These are phyloP conservation scores for Rosa lucieae DNA, from an alignment of 306 rosid species.

Conservation along the genomic window DNA sequence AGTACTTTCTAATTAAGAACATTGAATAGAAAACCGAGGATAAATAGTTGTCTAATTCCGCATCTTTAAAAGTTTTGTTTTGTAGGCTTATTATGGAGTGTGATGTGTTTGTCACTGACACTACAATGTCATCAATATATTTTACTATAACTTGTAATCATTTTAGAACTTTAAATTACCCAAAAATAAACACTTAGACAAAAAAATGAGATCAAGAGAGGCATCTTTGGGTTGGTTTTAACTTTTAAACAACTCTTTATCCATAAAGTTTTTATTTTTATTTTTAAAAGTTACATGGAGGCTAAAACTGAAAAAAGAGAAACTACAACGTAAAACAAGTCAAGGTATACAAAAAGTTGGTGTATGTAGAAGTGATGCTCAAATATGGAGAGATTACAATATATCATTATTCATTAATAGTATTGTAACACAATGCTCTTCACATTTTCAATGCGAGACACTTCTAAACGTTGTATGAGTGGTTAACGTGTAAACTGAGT, in stretches of 20 bases:
- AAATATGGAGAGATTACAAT: neutral
- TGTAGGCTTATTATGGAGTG: neutral
- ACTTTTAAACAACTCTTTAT: neutral
- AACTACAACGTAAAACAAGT: no score
- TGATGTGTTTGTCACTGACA: constrained; percentile 10
- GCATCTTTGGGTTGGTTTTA: neutral
- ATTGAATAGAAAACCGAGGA: neutral
- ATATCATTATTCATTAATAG: neutral
- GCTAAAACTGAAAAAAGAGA: no score
- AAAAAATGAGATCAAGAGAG: neutral
- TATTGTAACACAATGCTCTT: neutral
- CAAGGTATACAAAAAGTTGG: neutral
- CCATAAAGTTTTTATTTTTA: neutral
- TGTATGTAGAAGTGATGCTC: neutral
- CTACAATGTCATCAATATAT: neutral
- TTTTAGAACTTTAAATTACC: neutral
- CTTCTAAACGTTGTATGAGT: no score
- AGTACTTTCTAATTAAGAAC: neutral
- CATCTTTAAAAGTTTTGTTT: neutral
- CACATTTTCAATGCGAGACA: neutral
- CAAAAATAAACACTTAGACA: neutral
- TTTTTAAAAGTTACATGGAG: no score
- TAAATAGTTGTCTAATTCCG: neutral
- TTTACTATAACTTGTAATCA: neutral
- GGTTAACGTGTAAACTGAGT: no score